Base-by-base conservation (phyloP, 2,329 filamentous ascomycete genomes). In the Gremmenia infestans region DNA sequence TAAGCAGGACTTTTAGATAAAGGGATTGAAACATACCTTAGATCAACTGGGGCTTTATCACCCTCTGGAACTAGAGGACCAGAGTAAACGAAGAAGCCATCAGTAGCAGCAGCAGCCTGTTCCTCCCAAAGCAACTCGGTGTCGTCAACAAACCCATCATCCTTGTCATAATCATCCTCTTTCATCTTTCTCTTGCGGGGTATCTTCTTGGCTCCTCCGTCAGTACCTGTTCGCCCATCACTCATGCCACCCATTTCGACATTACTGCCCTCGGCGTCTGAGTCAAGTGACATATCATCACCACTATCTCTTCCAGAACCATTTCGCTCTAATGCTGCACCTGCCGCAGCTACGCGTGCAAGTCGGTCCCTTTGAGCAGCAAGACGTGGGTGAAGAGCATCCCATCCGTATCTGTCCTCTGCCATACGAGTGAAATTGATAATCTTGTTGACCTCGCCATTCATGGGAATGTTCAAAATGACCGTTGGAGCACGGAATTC, bases 1-100 rank as follows among this genome's bases (percentile, higher is more conserved):
- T 32, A 58, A 36, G 23, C 9, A 36, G 32, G 32, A 25, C 3
- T 25, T 12, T 45, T 23, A 15, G 32, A 17, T 14, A 40, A 17
- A 11, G 17, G 40, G 39, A 46, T 54, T 51, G 40, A 8, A 56
- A 57, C 59, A 54, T 60, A 66, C 63, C 62, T 75, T 73, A 57
- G 48, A 22, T 87, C 84, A 50, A 85, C 77, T 54, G 79, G 73
- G 42, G 83, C 77, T 73, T 94, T 93, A 73, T 96, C 88, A 22
- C 87, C 89, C 72, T 96, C 91, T 5, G 88, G 88, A 22, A 97
- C 82, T 48, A 99, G 77, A 8, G 93, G 93, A 3, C 94, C 94
- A 58, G 90, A 95, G 73, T 97, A 99, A 1, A 99, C 94, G 70
- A 97, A 99, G 76, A 97, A 99, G 1, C 94, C 94, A 70, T 97